These are phyloP conservation scores for Aspergillus taichungensis DNA, from an alignment of 495 filamentous ascomycete genomes.

Conservation along the genomic window DNA sequence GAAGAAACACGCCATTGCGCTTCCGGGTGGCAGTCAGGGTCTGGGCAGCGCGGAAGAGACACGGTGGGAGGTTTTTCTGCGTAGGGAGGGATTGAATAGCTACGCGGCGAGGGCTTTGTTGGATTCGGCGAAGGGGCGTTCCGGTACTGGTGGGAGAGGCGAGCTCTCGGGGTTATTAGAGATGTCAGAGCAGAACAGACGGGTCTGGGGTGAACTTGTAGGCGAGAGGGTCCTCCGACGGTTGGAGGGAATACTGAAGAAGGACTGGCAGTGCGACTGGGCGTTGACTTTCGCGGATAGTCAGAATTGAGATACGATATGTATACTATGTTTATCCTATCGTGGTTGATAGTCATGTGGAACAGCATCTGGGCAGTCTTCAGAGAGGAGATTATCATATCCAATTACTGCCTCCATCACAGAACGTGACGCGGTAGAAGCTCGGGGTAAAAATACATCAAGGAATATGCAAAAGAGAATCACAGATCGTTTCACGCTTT, in stretches of 20 bases:
- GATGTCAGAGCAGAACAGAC: conserved; percentile 19
- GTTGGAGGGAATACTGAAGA: conserved; percentile 35
- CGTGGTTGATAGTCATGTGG: neutral
- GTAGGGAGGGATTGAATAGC: conserved; percentile 66
- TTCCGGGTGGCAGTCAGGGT: neutral
- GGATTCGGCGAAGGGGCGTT: conserved; percentile 1
- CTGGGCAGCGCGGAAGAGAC: conserved; percentile 36
- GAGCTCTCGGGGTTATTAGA: conserved; percentile 14
- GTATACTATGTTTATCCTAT: neutral
- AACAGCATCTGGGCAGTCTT: neutral
- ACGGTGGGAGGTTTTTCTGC: conserved; percentile 66
- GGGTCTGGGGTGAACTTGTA: conserved; percentile 37
- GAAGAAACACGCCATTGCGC: conserved; percentile 10
- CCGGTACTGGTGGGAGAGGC: neutral
- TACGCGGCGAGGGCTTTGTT: conserved; percentile 70
- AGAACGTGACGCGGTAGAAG: conserved; percentile 6
- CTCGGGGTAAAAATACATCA: conserved; percentile 32
- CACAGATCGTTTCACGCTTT: conserved; percentile 32
- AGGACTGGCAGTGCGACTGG: conserved; percentile 19
- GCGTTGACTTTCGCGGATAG: conserved; percentile 12
- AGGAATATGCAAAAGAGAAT: conserved; percentile 31
- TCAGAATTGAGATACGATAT: neutral
- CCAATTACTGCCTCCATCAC: conserved; percentile 23
- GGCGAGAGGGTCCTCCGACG: conserved; percentile 46
- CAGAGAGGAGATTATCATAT: conserved; percentile 33